Percentiles rank a stretch among this genome's conserved stretches.
Evolutionary conservation across 495 filamentous ascomycete genomes (phyloP).

Genomic region (Oleoguttula mirabilis): DNA sequence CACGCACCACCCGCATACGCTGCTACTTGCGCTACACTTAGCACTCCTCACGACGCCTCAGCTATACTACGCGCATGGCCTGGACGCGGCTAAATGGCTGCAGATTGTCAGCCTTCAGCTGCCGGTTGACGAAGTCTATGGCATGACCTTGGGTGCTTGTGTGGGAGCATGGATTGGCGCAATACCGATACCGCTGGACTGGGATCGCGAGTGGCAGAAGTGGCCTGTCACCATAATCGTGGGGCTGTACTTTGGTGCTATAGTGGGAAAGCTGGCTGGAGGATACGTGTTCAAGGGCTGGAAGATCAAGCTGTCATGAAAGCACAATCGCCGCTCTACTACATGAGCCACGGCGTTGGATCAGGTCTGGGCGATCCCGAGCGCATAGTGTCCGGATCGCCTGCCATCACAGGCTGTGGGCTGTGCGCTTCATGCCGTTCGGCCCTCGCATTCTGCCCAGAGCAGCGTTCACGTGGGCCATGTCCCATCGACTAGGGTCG

Average conservation of each 20-base stretch:
- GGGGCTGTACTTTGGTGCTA: slow-evolving; percentile 58
- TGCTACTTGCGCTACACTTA: slow-evolving; percentile 69
- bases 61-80: slow-evolving; percentile 73
- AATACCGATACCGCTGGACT: slow-evolving; percentile 90
- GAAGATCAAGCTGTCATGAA: slow-evolving; percentile 43
- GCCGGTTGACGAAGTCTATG: slow-evolving; percentile 56
- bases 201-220: slow-evolving; percentile 94
- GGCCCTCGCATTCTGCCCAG: too few relatives aligned
- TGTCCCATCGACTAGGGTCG: too few relatives aligned
- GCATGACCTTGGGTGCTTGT: slow-evolving; percentile 51
- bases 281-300: slow-evolving; percentile 50
- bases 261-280: slow-evolving; percentile 48
- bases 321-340: too few relatives aligned
- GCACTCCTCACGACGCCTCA: slow-evolving; percentile 62
- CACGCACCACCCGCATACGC: slow-evolving; percentile 65
- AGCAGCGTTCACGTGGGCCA: too few relatives aligned
- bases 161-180: slow-evolving; percentile 65
- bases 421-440: too few relatives aligned
- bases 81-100: slow-evolving; percentile 59
- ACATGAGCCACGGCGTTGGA: too few relatives aligned
- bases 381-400: too few relatives aligned
- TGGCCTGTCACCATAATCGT: slow-evolving; percentile 85
- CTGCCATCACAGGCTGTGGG: too few relatives aligned
- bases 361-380: too few relatives aligned
- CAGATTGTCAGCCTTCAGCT: slow-evolving; percentile 47